Base-by-base conservation (phyloP, 257 asterid genomes). In the Striga asiatica region DNA sequence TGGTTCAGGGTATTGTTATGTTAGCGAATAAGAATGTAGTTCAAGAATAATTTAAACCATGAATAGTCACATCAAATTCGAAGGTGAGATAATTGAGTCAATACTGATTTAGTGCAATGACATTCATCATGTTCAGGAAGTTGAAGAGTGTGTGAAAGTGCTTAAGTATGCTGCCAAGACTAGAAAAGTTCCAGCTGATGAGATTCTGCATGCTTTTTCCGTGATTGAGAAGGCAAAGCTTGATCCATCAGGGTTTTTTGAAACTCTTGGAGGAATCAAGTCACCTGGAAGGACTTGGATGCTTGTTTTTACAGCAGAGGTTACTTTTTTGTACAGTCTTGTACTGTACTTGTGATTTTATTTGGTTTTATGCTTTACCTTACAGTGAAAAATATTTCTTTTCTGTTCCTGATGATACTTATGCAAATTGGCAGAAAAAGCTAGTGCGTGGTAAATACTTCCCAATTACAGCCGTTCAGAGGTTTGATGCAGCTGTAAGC, bases 281-380 rank as follows among this genome's bases (percentile, higher is more conserved):
- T 87, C 97, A 3, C 98, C 98, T 20, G 98, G 98, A 20, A 63
- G 88, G 59, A 91, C 95, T 10, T 91, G 98, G 98, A 87, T 91
- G 98, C 98, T 91, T 57, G 56, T 87, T 52, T 91, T 78, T 64
- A 91, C 98, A 1, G 97, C 95, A 18, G 76, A 87, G 94, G 98
- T 82, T 55, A 60, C 31, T n/a, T n/a, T n/a, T n/a, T n/a, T 32
- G 27, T 58, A 25, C 41, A 9, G 32, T 11, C 8, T 5, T 50
- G 13, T 18, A 11, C 12, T 50, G 2, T 47, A 0, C 22, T 29
- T 18, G 5, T 50, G 37, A 17, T 22, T 23, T 4, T 38, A 17
- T 22, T 23, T 4, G 27, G 21, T 47, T 38, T 54, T 50, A 35
- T 50, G 1, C 17, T 17, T 2, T 41, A 16, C 8, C 9, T 24